These are phyloP conservation scores for Eremochloa ophiuroides DNA, from an alignment of 176 grass and related monocot genomes.

Conservation along the genomic window DNA sequence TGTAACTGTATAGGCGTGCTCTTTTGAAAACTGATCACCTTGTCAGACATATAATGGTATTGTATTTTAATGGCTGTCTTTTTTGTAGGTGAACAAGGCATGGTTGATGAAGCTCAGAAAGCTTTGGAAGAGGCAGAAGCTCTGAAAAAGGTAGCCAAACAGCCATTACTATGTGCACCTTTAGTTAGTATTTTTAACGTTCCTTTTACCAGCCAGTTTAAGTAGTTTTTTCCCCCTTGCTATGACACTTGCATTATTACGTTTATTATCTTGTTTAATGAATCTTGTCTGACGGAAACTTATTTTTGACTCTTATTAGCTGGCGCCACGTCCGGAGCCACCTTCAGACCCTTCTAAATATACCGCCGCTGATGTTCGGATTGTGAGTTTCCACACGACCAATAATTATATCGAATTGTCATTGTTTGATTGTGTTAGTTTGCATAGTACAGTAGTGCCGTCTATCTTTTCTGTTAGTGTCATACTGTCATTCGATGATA, in stretches of 20 bases:
- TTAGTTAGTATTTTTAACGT: constrained; percentile 25
- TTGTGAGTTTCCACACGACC: constrained; percentile 61
- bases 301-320: constrained; percentile 30
- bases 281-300: neutral
- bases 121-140: constrained; percentile 93
- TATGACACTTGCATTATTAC: neutral
- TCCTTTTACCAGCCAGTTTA: neutral
- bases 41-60: neutral
- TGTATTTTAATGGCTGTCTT: constrained; percentile 8
- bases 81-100: constrained; percentile 73
- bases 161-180: neutral
- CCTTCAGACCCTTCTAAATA: constrained; percentile 59
- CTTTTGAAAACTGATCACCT: too few relatives aligned
- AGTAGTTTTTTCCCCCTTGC: neutral
- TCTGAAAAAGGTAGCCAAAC: constrained; percentile 66
- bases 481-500: neutral
- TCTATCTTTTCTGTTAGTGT: constrained; percentile 5
- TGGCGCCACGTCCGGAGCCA: constrained; percentile 62
- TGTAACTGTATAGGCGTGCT: neutral
- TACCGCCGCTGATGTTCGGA: constrained; percentile 84
- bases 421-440: neutral
- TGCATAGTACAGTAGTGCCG: neutral
- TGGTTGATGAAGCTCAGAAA: constrained; percentile 91
- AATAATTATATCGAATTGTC: neutral
- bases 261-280: too few relatives aligned